Evolutionary conservation across 164 flowering plant species (phyloP).

Genomic region (Magnolia changhungtana): DNA sequence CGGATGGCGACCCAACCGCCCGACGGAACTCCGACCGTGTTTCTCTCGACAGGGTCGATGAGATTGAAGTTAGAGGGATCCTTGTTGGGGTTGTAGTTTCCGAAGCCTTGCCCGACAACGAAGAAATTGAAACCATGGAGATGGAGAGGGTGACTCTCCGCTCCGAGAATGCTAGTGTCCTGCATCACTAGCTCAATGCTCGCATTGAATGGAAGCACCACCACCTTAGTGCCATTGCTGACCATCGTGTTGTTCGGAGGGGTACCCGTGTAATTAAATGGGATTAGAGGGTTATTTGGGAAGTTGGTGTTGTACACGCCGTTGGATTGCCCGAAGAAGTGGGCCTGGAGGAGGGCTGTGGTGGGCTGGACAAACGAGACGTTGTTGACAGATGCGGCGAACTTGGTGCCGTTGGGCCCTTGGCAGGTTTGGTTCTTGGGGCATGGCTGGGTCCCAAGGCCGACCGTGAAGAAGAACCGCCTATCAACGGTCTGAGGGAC

Average conservation of each 20-base stretch:
- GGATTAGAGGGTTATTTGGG: constrained; percentile 31
- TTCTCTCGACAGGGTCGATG: constrained; percentile 57
- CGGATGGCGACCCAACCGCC: constrained; percentile 66
- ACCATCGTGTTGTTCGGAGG: constrained; percentile 51
- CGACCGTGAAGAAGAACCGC: constrained; percentile 59
- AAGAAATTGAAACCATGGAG: constrained; percentile 74
- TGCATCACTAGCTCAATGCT: constrained; percentile 66
- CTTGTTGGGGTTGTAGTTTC: constrained; percentile 47
- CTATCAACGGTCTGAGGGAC: constrained; percentile 49
- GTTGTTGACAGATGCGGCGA: constrained; percentile 57
- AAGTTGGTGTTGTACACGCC: constrained; percentile 59
- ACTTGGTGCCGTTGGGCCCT: constrained; percentile 56
- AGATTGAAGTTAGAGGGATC: constrained; percentile 55
- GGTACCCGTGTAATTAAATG: constrained; percentile 63
- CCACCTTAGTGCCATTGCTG: constrained; percentile 40
- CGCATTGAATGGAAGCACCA: constrained; percentile 49
- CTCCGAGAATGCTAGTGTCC: constrained; percentile 62
- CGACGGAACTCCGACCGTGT: constrained; percentile 54
- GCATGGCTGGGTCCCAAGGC: constrained; percentile 53
- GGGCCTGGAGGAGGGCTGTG: constrained; percentile 56
- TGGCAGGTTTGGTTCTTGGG: constrained; percentile 49
- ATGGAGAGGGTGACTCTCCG: constrained; percentile 71
- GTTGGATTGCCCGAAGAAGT: constrained; percentile 37
- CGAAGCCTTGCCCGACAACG: constrained; percentile 60
- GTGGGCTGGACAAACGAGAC: constrained; percentile 48